These are phyloP conservation scores for Irpex lacteus DNA, from an alignment of 1,284 basidiomycete genomes.

Conservation along the genomic window DNA sequence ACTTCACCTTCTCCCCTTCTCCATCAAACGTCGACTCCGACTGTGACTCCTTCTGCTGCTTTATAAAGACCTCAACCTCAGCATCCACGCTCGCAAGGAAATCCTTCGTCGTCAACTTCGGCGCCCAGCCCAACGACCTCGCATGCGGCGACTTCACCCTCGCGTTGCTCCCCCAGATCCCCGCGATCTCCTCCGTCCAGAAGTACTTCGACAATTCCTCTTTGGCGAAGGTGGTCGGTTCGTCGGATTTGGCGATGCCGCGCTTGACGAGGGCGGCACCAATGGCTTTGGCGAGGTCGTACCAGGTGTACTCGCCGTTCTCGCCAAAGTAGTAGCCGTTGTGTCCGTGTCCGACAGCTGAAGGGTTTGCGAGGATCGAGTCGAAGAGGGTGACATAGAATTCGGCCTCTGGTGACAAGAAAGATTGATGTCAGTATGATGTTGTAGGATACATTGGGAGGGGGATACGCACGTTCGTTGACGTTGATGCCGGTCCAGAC, in stretches of 20 bases:
- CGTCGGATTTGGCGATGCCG: constrained; percentile 12
- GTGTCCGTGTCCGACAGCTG: constrained; percentile 31
- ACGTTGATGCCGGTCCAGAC: neutral
- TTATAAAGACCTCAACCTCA: neutral
- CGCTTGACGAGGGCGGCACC: constrained; percentile 27
- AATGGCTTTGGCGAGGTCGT: constrained; percentile 31
- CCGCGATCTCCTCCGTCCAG: constrained; percentile 8
- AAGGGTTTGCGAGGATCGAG: constrained; percentile 12
- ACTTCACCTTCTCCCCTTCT: no score
- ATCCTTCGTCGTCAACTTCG: neutral
- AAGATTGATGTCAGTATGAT: neutral
- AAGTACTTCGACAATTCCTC: constrained; percentile 12
- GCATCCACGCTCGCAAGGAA: neutral
- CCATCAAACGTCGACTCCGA: no score
- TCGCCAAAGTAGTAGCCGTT: constrained; percentile 45
- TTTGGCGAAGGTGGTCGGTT: constrained; percentile 7
- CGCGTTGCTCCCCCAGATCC: neutral
- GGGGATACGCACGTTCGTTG: neutral
- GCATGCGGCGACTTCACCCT: neutral
- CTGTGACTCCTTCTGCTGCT: neutral
- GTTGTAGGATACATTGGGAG: constrained; percentile 7
- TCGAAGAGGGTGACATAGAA: constrained; percentile 15
- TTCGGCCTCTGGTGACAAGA: neutral
- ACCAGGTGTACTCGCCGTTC: constrained; percentile 39
- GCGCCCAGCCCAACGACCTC: neutral